Percentiles rank a stretch among this genome's conserved stretches.
phyloP scores from a whole-genome alignment of 306 rosid species.

The Rubus parviflorus region DNA sequence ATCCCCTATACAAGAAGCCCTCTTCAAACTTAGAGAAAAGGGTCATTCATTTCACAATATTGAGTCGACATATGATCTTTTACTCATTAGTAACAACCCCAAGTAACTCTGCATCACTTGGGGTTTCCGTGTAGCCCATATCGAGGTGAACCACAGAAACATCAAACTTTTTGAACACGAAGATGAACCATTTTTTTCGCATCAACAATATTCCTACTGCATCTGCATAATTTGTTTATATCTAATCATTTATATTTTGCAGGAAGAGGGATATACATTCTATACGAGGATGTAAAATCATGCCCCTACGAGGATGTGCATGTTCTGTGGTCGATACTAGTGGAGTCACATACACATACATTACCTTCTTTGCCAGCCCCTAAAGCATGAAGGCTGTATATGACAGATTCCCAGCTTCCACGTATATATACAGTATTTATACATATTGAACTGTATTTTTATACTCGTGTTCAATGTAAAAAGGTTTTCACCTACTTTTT shows the following conservation, averaged over 20 bases:
- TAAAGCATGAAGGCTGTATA: conserved; percentile 40
- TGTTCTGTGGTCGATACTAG: conserved; percentile 88
- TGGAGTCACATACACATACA: conserved; percentile 60
- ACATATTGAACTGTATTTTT: background rate
- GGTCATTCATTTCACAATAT: background rate
- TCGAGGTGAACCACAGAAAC: no score
- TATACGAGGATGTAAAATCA: conserved; percentile 86
- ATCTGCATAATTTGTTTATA: background rate
- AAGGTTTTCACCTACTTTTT: background rate
- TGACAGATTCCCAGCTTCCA: conserved; percentile 32
- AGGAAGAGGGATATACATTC: conserved; percentile 90
- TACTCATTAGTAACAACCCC: background rate
- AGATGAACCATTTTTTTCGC: background rate
- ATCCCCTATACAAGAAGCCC: background rate
- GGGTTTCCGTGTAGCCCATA: no score
- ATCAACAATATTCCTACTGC: background rate
- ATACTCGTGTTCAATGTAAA: conserved; percentile 15
- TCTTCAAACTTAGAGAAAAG: background rate
- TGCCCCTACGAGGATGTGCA: conserved; percentile 91
- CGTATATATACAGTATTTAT: conserved; percentile 35
- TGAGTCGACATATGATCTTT: background rate
- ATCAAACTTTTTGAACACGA: no score
- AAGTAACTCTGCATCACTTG: no score
- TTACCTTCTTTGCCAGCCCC: conserved; percentile 51
- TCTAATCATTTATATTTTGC: conserved; percentile 15